phyloP scores from a whole-genome alignment of 2,329 filamentous ascomycete species.

The Penicillium corylophilum region DNA sequence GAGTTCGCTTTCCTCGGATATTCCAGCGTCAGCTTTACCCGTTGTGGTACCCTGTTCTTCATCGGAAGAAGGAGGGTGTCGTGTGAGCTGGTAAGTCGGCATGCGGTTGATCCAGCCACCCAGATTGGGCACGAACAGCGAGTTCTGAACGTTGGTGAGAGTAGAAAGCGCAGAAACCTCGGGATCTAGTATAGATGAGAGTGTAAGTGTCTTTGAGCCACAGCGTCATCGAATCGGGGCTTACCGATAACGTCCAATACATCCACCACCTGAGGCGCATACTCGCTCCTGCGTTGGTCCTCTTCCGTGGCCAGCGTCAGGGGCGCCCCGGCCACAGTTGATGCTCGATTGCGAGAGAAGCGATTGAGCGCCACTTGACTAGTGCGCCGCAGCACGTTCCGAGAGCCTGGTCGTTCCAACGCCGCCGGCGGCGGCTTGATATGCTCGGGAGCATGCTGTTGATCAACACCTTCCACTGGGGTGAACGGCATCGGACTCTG shows the following conservation, averaged over 20 bases:
- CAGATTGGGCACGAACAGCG: conserved; percentile 80
- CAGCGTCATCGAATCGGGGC: conserved; percentile 25
- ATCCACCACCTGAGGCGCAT: conserved; percentile 64
- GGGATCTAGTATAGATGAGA: conserved; percentile 58
- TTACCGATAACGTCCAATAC: conserved; percentile 67
- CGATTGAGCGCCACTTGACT: conserved; percentile 33
- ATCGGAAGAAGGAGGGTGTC: conserved; percentile 43
- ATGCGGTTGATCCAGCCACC: conserved; percentile 72
- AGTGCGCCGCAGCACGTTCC: conserved; percentile 31
- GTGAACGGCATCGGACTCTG: conserved; percentile 13
- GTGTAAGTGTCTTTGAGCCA: conserved; percentile 14
- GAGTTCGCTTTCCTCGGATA: conserved; percentile 24
- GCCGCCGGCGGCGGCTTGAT: conserved; percentile 16
- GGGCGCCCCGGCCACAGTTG: conserved; percentile 27
- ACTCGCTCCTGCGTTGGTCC: conserved; percentile 43
- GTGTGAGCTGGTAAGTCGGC: conserved; percentile 73
- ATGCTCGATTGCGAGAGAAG: conserved; percentile 35
- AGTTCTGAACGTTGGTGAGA: conserved; percentile 86
- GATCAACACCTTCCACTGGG: conserved; percentile 5
- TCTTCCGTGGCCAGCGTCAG: conserved; percentile 14
- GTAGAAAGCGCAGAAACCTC: conserved; percentile 81
- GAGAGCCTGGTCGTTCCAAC: conserved; percentile 15
- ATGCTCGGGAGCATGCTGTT: conserved; percentile 11
- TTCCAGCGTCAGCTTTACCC: conserved; percentile 22
- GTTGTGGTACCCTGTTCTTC: conserved; percentile 28